A percentile compares a stretch with the other conserved stretches of the same genome.
These are phyloP conservation scores for Aspergillus sp. DNA, from an alignment of 2,329 filamentous ascomycete genomes.

Conservation along the genomic window DNA sequence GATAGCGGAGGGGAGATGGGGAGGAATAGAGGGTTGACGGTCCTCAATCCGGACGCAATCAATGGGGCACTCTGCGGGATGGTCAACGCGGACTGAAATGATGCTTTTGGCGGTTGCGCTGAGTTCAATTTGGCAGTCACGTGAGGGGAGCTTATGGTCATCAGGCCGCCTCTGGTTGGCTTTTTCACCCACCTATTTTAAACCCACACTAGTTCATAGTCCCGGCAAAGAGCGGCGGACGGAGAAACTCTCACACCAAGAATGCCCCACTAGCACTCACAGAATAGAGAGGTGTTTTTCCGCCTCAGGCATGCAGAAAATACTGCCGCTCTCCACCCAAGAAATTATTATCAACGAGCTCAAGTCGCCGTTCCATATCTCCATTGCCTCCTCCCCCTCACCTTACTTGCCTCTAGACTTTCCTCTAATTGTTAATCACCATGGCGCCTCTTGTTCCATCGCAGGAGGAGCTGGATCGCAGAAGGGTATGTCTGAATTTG, in stretches of 20 bases:
- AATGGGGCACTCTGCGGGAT: constrained; percentile 22
- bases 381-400: constrained; percentile 13
- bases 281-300: constrained; percentile 13
- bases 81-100: constrained; percentile 22
- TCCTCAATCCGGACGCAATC: constrained; percentile 35
- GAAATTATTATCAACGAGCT: constrained; percentile 27
- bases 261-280: not conserved
- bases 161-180: constrained; percentile 31
- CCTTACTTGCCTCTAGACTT: constrained; percentile 1
- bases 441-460: constrained; percentile 42
- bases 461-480: constrained; percentile 38
- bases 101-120: constrained; percentile 24
- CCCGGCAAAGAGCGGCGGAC: not conserved
- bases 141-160: constrained; percentile 31
- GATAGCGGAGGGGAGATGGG: constrained; percentile 13
- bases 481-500: constrained; percentile 31
- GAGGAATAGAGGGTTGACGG: constrained; percentile 17
- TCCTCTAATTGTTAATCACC: constrained; percentile 2
- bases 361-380: constrained; percentile 18
- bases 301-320: constrained; percentile 25
- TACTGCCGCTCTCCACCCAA: constrained; percentile 20
- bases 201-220: constrained; percentile 4
- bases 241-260: not conserved
- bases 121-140: constrained; percentile 31
- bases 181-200: constrained; percentile 10